These are phyloP conservation scores for bread wheat (Triticum aestivum) DNA, from an alignment of 176 grass and related monocot genomes.

Conservation along the genomic window DNA sequence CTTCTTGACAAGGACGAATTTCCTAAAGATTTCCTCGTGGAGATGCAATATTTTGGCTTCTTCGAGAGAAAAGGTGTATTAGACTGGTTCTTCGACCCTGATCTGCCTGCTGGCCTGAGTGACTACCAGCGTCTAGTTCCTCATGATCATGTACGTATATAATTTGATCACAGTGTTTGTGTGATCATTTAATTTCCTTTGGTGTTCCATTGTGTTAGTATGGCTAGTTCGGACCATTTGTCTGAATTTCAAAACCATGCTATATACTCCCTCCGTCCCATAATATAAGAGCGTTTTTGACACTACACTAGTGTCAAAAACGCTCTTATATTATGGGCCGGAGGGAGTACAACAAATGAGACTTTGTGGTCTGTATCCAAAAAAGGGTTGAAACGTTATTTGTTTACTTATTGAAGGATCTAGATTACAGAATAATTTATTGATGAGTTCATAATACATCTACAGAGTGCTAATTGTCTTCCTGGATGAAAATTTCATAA, in stretches of 20 bases:
- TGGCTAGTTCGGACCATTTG: neutral
- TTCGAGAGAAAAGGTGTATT: slow-evolving; percentile 4
- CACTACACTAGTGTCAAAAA: no score
- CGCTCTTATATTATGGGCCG: no score
- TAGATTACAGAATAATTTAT: neutral
- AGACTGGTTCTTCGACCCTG: slow-evolving; percentile 11
- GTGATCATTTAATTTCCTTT: neutral
- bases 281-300: no score
- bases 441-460: neutral
- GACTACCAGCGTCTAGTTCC: slow-evolving; percentile 35
- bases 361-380: neutral
- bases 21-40: neutral
- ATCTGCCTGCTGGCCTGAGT: slow-evolving; percentile 6
- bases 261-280: neutral
- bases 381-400: neutral
- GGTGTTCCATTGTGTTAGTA: neutral
- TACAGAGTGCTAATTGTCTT: neutral
- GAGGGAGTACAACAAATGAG: neutral
- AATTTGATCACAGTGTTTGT: neutral
- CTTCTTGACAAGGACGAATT: slow-evolving; percentile 9
- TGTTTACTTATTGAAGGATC: no score
- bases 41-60: slow-evolving; percentile 5
- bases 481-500: neutral
- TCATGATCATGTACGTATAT: neutral
- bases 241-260: neutral